phyloP scores from a whole-genome alignment of 31 red algal species.

The Porphyra umbilicalis region DNA sequence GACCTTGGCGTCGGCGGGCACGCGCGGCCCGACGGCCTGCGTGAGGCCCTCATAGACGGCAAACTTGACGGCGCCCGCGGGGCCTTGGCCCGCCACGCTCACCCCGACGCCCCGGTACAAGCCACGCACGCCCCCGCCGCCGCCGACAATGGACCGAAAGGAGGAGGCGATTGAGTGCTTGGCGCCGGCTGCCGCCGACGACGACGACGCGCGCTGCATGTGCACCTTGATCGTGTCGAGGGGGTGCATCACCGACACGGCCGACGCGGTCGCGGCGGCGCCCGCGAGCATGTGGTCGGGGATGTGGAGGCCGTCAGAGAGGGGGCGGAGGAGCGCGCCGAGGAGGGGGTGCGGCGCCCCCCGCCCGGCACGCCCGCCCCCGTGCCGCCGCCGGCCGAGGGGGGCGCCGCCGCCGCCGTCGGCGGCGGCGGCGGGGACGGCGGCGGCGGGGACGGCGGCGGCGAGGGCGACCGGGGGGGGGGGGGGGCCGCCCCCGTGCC shows the following conservation, averaged over 20 bases:
- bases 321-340: slow-evolving; percentile 22
- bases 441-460: background rate
- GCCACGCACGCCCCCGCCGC: slow-evolving; percentile 25
- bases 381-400: slow-evolving; percentile 9
- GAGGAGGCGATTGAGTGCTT: background rate
- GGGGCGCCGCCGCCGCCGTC: slow-evolving; percentile 7
- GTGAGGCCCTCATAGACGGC: slow-evolving; percentile 87
- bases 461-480: background rate
- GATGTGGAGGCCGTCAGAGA: slow-evolving; percentile 61
- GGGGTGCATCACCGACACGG: slow-evolving; percentile 80
- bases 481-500: background rate
- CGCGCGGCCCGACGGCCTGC: slow-evolving; percentile 13
- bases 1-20: slow-evolving; percentile 7
- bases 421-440: too few species aligned
- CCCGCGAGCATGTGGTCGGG: slow-evolving; percentile 69
- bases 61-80: slow-evolving; percentile 90
- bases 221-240: slow-evolving; percentile 92
- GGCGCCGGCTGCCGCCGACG: background rate
- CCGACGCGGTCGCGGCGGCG: slow-evolving; percentile 58
- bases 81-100: slow-evolving; percentile 58
- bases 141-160: slow-evolving; percentile 16
- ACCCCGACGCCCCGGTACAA: slow-evolving; percentile 62
- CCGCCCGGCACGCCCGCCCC: background rate
- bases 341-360: slow-evolving; percentile 10
- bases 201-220: slow-evolving; percentile 42